Base-by-base conservation (phyloP, 2,329 filamentous ascomycete species). In the Xylaria digitata region DNA sequence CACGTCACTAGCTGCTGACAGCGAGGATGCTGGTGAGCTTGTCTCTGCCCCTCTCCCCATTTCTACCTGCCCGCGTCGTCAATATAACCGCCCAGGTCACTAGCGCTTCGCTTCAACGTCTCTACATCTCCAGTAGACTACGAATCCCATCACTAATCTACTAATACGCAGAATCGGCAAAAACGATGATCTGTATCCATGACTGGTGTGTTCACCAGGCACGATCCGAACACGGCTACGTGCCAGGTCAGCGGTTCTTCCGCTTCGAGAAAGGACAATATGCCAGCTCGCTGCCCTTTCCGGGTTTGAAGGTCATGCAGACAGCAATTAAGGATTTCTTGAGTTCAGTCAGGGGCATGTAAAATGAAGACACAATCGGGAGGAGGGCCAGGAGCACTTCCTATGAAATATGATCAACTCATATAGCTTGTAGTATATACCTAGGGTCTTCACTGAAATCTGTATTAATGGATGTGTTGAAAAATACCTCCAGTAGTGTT, bases 161-260 rank as follows among this genome's bases (percentile, higher is more conserved):
- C 23, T 7, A 0, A 43, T 3, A 40, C 17, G 17, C 15, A 71
- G 69, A 69, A 55, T 56, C 69, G 15, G 49, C 67, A 37, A 61
- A 63, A 13, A 67, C 69, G 48, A 66, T 69, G 19, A 48, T 69
- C 43, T 67, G 52, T 52, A 58, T 71, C 52, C 66, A 71, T n/a
- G 69, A 71, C 60, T 71, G 69, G 69, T 69, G 67, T 26, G 50
- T 71, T 23, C 43, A 66, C 23, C 68, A 67, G 49, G 69, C 66
- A 30, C 59, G 49, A 17, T 26, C 49, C 2, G 53, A 63, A 5
- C 43, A 56, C 48, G 45, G 58, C 2, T 71, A 69, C 34, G 58
- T 69, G 9, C 52, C 59, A 1, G 62, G 61, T 4, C 69, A 71
- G 59, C 66, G 69, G 6, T 66, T 45, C 57, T 71, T 71, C 57